Base-by-base conservation (phyloP, 805 yeast species). In the Pichia cephalocereana region DNA sequence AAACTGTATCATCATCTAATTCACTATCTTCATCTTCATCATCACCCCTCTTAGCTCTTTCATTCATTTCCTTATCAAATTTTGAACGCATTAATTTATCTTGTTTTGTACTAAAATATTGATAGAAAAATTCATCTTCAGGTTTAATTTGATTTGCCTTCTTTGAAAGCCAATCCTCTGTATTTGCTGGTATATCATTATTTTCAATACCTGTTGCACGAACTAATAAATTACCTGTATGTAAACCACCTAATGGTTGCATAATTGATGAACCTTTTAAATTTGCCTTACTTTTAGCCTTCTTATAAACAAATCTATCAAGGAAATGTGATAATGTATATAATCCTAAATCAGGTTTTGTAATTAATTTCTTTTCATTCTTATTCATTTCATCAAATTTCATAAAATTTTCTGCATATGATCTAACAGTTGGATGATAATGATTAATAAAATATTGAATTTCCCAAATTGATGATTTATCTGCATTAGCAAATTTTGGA, bases 221-320 rank as follows among this genome's bases (percentile, higher is more conserved):
- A 12, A 85, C 86, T 55, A 85, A 71, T 46, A 84, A 67, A 6
- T 82, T 70, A 10, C 85, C 86, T 19, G 86, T 82, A 53, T 83
- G 85, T 1, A 80, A 75, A 53, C 96, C 97, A 41, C 95, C 89
- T 54, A 93, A 72, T 45, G 99, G 98, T 72, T 93, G 99, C 98
- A 93, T 93, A 62, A 93, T 90, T 41, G 97, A 88, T 5, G 84
- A 72, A 59, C 98, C 98, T 63, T 85, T 82, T n/a, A 82, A 69
- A 34, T 71, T 64, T 18, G 80, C 72, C 65, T 83, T 86, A 58
- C 80, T 83, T 69, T 87, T 88, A 43, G 96, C 87, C 64, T 89
- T 88, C 68, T 87, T 84, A 71, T 93, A 93, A 38, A 93, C 96
- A 68, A 95, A 93, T 65, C 95, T 79, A 67, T 93, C 96, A 68